Percentiles rank a stretch among this genome's conserved stretches.
Conservation (phyloP, 768 basidiomycete genomes). For the Boletus eberwhitei region DNA sequence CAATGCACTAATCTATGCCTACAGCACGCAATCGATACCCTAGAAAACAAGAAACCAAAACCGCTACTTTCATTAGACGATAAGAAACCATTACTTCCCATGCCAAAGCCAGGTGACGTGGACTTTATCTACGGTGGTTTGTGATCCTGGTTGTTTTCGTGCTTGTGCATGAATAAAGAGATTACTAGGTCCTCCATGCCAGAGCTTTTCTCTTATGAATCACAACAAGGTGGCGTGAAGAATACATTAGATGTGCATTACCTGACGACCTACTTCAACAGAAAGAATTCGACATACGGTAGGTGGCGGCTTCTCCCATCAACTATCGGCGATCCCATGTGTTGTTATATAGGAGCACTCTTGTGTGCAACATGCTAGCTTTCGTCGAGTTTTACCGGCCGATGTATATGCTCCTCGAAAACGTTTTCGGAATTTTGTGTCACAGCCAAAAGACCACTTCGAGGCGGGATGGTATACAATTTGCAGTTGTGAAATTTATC, state of each 20-base stretch:
- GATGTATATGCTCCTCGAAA: slow-evolving; percentile 65
- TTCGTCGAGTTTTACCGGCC: slow-evolving; percentile 66
- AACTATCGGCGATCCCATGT: not conserved
- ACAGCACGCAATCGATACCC: slow-evolving; percentile 50
- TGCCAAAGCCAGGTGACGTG: slow-evolving; percentile 59
- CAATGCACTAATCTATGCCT: slow-evolving; percentile 61
- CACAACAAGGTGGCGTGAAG: slow-evolving; percentile 47
- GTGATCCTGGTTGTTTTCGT: slow-evolving; percentile 16
- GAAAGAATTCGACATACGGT: slow-evolving; percentile 63
- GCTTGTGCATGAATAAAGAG: not conserved
- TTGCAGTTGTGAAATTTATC: slow-evolving; percentile 67
- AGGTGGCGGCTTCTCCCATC: not conserved
- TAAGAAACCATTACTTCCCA: slow-evolving; percentile 35
- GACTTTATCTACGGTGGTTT: slow-evolving; percentile 75
- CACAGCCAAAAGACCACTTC: slow-evolving; percentile 44
- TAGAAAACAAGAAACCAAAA: slow-evolving; percentile 38
- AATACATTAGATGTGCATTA: not conserved
- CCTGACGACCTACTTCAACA: slow-evolving; percentile 22
- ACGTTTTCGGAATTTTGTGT: slow-evolving; percentile 60
- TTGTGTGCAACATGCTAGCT: slow-evolving; percentile 68
- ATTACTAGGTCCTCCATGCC: slow-evolving; percentile 67
- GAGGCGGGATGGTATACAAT: slow-evolving; percentile 40
- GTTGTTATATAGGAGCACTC: slow-evolving; percentile 44
- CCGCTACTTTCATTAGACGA: slow-evolving; percentile 42
- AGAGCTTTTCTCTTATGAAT: slow-evolving; percentile 66